Base-by-base conservation (phyloP, 441 rosid genomes). In the Flueggea neowawraea region DNA sequence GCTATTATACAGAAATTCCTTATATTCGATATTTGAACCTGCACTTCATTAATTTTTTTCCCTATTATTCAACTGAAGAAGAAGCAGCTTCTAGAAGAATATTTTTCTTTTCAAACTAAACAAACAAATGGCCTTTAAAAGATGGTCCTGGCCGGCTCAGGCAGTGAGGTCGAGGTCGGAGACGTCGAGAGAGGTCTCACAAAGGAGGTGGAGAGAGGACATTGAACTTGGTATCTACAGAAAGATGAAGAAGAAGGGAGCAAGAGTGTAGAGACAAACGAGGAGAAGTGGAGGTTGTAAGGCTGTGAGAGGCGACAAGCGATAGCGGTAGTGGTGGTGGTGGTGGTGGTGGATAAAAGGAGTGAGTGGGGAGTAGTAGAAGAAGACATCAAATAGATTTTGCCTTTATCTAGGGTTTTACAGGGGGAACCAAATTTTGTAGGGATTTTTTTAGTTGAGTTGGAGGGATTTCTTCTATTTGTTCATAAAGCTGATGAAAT, bases 1-100 rank as follows among this genome's bases (percentile, higher is more conserved):
- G 97, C 99, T 69, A 95, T 95, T 36, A 95, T 89, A 54, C 83
- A 69, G 75, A 95, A 95, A 70, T 95, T 95, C 71, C 99, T 82
- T 57, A 95, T 83, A 44, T 83, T 81, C 32, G 88, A 73, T 16
- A 82, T 75, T 10, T 95, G 96, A 68, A 95, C 97, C 86, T 91
- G 77, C 62, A 58, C n/a, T n/a, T n/a, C n/a, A n/a, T n/a, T n/a
- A n/a, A n/a, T n/a, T n/a, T n/a, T n/a, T 14, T 36, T 55, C 4
- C 10, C 28, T 49, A 57, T 45, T 58, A 10, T 15, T 39, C 6
- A 33, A 12, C 33, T n/a, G n/a, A n/a, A n/a, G n/a, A n/a, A n/a
- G n/a, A n/a, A n/a, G n/a, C n/a, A n/a, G n/a, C n/a, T n/a, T n/a
- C n/a, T n/a, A n/a, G 64, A 31, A 28, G 10, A 45, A 45, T 11